phyloP scores from a whole-genome alignment of 768 basidiomycete genomes.

The Pilatotrama ljubarskyi region DNA sequence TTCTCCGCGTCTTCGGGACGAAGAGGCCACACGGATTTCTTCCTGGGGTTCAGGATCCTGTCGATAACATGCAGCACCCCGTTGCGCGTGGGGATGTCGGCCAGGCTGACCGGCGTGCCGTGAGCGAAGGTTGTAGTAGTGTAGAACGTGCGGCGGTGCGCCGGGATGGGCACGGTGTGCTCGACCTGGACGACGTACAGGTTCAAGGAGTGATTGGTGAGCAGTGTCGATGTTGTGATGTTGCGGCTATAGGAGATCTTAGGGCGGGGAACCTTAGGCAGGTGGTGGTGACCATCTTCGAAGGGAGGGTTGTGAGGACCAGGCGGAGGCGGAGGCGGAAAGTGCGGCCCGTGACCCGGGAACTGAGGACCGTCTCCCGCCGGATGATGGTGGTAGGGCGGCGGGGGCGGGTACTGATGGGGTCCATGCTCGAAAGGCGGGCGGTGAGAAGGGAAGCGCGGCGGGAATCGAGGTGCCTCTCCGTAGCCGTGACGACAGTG shows the following conservation, averaged over 20 bases:
- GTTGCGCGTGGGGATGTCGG: conserved; percentile 55
- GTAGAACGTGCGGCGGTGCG: conserved; percentile 32
- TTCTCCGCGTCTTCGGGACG: neutral
- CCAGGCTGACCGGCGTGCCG: conserved; percentile 36
- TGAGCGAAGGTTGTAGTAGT: conserved; percentile 45
- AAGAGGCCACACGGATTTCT: neutral
- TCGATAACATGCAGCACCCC: conserved; percentile 56
- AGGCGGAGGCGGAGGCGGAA: conserved; percentile 3
- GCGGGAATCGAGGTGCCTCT: neutral
- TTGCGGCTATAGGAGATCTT: conserved; percentile 22
- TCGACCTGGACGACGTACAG: conserved; percentile 50
- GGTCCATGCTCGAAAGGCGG: neutral
- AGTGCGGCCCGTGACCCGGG: neutral
- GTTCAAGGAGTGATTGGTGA: conserved; percentile 45
- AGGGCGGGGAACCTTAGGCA: neutral
- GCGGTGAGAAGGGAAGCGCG: neutral
- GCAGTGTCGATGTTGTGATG: conserved; percentile 41
- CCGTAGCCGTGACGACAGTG: neutral
- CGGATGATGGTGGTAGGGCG: neutral
- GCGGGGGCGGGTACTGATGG: no score
- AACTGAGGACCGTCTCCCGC: neutral
- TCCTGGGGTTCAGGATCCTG: conserved; percentile 41
- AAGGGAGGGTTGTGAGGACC: conserved; percentile 33
- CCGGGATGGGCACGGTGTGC: conserved; percentile 33
- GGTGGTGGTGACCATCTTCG: neutral